Base-by-base conservation (phyloP, 2,329 filamentous ascomycete genomes). In the Pseudogymnoascus sp. region DNA sequence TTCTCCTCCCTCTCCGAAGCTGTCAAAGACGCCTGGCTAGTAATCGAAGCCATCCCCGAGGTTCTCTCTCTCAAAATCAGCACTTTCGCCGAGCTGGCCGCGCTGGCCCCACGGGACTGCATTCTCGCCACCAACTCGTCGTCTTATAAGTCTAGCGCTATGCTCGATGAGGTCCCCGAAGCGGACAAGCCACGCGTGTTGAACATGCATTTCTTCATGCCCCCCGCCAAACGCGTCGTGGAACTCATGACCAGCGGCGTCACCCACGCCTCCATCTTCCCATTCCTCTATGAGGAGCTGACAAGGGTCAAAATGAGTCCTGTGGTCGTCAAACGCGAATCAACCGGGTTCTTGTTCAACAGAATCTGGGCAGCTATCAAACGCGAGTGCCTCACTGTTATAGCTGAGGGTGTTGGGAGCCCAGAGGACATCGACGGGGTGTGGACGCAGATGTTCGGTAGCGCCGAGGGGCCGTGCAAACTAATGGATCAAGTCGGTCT, bases 91-190 rank as follows among this genome's bases (percentile, higher is more conserved):
- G 67, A 79, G 21, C 69, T 81, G 1, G 79, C 80, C 65, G 63
- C 70, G 1, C 55, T 75, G 1, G 73, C 78, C 0, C 67, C 69
- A 0, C 63, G 69, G 0, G 70, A 74, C 0, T 74, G 74, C 0
- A 76, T 80, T 5, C 74, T 81, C 49, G 78, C 76, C 0, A 79
- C 77, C 0, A 81, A 81, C 61, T 80, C 79, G 0, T 79, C 78
- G 63, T 80, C 78, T 60, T 79, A 78, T 65, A 73, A 74, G 5
- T 78, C 76, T 18, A 70, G 71, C 0, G 77, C 80, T 59, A 78
- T 80, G 31, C 60, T 79, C 0, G 69, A 75, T 1, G 71, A 71
- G 0, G 61, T 80, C 21, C 65, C 63, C 0, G 55, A 76, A 7
- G 73, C 71, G 28, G 68, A 76, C 11, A 68, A 67, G 5, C 66